A percentile compares a stretch with the other conserved stretches of the same genome.
Evolutionary conservation across 495 filamentous ascomycete genomes (phyloP).

Genomic region (Talaromyces trachyspermus): DNA sequence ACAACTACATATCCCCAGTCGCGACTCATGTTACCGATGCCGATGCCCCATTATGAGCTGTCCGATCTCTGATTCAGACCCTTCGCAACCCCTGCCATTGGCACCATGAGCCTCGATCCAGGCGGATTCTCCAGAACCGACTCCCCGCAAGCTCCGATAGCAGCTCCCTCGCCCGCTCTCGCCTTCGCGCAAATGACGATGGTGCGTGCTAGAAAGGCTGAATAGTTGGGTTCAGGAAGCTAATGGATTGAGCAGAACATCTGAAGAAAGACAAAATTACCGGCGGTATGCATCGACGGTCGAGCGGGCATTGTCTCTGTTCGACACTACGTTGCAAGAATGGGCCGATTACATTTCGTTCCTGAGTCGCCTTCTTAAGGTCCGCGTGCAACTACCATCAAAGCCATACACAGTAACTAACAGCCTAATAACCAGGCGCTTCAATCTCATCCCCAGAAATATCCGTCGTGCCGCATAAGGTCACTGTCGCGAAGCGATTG

Average conservation of each 20-base stretch:
- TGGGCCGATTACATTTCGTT: conserved; percentile 99
- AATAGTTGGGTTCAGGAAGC: neutral
- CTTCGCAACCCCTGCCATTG: conserved; percentile 10
- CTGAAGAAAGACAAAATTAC: conserved; percentile 82
- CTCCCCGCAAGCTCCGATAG: conserved; percentile 71
- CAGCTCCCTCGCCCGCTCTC: conserved; percentile 60
- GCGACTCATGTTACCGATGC: neutral
- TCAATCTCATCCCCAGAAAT: conserved; percentile 73
- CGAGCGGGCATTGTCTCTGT: conserved; percentile 79
- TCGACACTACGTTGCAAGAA: conserved; percentile 90
- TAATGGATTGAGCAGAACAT: conserved; percentile 42
- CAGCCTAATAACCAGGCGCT: conserved; percentile 58
- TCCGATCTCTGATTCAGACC: neutral
- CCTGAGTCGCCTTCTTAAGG: conserved; percentile 84
- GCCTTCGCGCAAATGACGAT: conserved; percentile 45
- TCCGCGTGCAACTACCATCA: conserved; percentile 23
- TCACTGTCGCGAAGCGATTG: conserved; percentile 77
- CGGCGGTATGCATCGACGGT: conserved; percentile 85
- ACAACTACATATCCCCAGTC: no score
- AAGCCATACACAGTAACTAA: conserved; percentile 15
- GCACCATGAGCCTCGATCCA: conserved; percentile 66
- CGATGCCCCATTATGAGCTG: conserved; percentile 1
- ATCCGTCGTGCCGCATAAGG: conserved; percentile 72
- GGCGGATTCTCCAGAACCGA: conserved; percentile 55
- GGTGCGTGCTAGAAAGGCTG: conserved; percentile 23